phyloP scores from a whole-genome alignment of 2,329 filamentous ascomycete species.

The Orbilia brochopaga region DNA sequence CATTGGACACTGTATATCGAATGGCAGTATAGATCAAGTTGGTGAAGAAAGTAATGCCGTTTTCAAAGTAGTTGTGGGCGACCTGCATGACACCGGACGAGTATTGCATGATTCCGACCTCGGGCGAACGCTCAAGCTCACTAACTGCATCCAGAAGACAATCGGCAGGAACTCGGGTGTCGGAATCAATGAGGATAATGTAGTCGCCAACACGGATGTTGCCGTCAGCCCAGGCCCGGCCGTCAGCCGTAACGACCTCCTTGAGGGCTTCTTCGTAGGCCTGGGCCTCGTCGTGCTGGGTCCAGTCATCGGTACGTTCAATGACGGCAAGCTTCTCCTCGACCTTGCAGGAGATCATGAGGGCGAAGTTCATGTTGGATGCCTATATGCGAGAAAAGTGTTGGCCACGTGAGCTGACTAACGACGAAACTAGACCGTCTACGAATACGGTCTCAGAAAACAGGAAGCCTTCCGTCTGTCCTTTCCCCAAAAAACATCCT shows the following conservation, averaged over 20 bases:
- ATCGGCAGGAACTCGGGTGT: conserved; percentile 77
- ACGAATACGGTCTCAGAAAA: background rate
- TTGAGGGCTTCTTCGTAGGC: conserved; percentile 71
- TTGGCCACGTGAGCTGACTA: conserved; percentile 49
- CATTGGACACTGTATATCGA: conserved; percentile 76
- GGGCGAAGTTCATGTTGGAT: conserved; percentile 74
- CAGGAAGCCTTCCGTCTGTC: background rate
- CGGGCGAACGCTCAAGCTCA: conserved; percentile 79
- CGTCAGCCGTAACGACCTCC: conserved; percentile 70
- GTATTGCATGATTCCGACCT: conserved; percentile 80
- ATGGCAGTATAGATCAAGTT: conserved; percentile 79
- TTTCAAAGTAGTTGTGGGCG: conserved; percentile 74
- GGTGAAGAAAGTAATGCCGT: conserved; percentile 73
- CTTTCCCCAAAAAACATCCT: background rate
- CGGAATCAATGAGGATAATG: conserved; percentile 77
- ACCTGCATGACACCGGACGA: conserved; percentile 81
- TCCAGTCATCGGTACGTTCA: conserved; percentile 68
- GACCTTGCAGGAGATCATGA: conserved; percentile 72
- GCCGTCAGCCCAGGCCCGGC: conserved; percentile 79
- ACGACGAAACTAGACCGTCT: conserved; percentile 7
- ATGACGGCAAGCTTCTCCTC: conserved; percentile 70
- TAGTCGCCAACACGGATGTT: conserved; percentile 87
- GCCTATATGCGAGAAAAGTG: conserved; percentile 63
- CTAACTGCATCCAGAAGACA: conserved; percentile 79
- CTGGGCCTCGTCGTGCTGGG: conserved; percentile 70